phyloP scores from a whole-genome alignment of 352 stramenopile genomes.

The Globisporangium abappressorium region DNA sequence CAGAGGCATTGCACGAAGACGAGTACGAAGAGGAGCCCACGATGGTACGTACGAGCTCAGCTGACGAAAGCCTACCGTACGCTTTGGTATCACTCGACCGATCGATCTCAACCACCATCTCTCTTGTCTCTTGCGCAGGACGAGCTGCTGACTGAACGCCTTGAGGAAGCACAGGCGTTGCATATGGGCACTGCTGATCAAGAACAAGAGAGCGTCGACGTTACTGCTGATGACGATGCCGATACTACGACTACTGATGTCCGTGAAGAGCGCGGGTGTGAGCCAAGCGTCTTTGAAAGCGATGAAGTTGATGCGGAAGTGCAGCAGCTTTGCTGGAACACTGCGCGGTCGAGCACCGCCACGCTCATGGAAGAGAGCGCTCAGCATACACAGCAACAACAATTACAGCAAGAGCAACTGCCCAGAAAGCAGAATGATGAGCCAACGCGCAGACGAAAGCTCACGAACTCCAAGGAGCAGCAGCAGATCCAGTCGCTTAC shows the following conservation, averaged over 20 bases:
- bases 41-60: not conserved
- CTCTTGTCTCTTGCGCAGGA: conserved; percentile 2
- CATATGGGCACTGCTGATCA: not conserved
- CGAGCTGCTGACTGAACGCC: conserved; percentile 13
- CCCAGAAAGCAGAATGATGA: not conserved
- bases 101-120: not conserved
- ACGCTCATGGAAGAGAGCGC: not conserved
- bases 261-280: not conserved
- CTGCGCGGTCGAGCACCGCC: not conserved
- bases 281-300: not conserved
- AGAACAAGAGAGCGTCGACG: not conserved
- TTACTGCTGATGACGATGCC: not conserved
- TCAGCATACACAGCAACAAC: not conserved
- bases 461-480: conserved; percentile 10
- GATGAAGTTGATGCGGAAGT: not conserved
- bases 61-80: not conserved
- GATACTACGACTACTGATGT: not conserved
- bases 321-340: conserved; percentile 1
- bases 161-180: conserved; percentile 1
- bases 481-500: conserved; percentile 24
- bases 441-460: conserved; percentile 5
- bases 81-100: not conserved
- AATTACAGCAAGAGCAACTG: not conserved
- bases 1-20: conserved; percentile 13
- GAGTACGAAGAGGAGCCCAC: conserved; percentile 24